Percentiles rank a stretch among this genome's conserved stretches.
Evolutionary conservation across 2,329 filamentous ascomycete species (phyloP).

Genomic region (Aspergillus sp.): DNA sequence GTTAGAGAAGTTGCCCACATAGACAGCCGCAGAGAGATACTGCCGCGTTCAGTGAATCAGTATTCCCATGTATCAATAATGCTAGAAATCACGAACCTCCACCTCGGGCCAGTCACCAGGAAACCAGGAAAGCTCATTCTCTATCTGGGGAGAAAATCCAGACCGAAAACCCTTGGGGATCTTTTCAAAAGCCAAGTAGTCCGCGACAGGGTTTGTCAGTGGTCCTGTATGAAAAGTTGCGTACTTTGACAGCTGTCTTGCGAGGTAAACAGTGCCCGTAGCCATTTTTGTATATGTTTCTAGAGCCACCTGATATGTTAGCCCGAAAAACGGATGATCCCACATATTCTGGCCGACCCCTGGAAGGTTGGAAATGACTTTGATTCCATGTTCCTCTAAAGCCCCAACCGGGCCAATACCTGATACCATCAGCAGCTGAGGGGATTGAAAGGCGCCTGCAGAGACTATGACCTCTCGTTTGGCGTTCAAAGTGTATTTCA

Average conservation of each 20-base stretch:
- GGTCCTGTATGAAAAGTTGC: slow-evolving; percentile 14
- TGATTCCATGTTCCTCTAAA: slow-evolving; percentile 20
- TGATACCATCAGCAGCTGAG: slow-evolving; percentile 51
- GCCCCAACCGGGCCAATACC: slow-evolving; percentile 40
- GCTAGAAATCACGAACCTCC: slow-evolving; percentile 18
- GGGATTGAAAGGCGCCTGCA: slow-evolving; percentile 51
- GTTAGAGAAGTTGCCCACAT: slow-evolving; percentile 22
- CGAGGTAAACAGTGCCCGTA: slow-evolving; percentile 10
- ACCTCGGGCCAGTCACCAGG: slow-evolving; percentile 35
- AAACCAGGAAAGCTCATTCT: slow-evolving; percentile 21
- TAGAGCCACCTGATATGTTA: slow-evolving; percentile 22
- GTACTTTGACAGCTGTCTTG: slow-evolving; percentile 11
- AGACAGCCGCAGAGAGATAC: slow-evolving; percentile 24
- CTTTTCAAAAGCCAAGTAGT: slow-evolving; percentile 31
- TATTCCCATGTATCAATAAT: not conserved
- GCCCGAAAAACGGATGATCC: slow-evolving; percentile 29
- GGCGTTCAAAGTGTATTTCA: slow-evolving; percentile 45
- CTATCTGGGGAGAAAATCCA: slow-evolving; percentile 10
- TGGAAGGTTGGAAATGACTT: slow-evolving; percentile 20
- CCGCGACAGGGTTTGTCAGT: slow-evolving; percentile 23
- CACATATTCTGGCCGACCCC: slow-evolving; percentile 36
- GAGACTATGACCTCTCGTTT: slow-evolving; percentile 47
- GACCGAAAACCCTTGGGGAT: slow-evolving; percentile 17
- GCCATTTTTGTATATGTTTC: slow-evolving; percentile 16
- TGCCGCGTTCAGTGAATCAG: slow-evolving; percentile 1